phyloP scores from a whole-genome alignment of 805 yeast species.

The Zygosaccharomyces bailii region DNA sequence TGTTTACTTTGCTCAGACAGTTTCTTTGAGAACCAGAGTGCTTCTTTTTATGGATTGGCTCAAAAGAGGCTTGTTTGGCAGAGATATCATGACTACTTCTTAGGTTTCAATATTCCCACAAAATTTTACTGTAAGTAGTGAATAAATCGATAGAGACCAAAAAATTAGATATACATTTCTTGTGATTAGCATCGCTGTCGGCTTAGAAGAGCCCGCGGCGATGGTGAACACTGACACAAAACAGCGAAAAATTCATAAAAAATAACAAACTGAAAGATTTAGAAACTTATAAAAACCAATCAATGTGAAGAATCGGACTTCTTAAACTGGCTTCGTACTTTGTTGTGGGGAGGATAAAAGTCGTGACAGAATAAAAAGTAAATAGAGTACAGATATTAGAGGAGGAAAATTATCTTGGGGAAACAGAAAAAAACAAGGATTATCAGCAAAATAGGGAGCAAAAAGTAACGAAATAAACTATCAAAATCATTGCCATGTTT shows the following conservation, averaged over 20 bases:
- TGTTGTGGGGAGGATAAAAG: too few species aligned
- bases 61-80: conserved; percentile 56
- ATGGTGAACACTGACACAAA: not conserved
- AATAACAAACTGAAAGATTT: not conserved
- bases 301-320: too few species aligned
- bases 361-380: too few species aligned
- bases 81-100: conserved; percentile 41
- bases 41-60: conserved; percentile 65
- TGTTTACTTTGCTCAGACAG: conserved; percentile 65
- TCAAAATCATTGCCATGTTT: conserved; percentile 4
- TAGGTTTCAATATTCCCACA: conserved; percentile 3
- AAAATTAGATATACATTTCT: not conserved
- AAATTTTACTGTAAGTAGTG: conserved; percentile 4
- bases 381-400: not conserved
- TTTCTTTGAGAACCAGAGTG: conserved; percentile 60
- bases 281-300: too few species aligned
- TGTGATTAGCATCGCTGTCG: not conserved
- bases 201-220: not conserved
- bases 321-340: too few species aligned
- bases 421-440: not conserved
- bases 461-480: not conserved
- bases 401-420: not conserved
- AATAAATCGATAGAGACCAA: not conserved
- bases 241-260: not conserved
- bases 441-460: not conserved